phyloP scores from a whole-genome alignment of 257 asterid species.

The Cynanchum wilfordii region DNA sequence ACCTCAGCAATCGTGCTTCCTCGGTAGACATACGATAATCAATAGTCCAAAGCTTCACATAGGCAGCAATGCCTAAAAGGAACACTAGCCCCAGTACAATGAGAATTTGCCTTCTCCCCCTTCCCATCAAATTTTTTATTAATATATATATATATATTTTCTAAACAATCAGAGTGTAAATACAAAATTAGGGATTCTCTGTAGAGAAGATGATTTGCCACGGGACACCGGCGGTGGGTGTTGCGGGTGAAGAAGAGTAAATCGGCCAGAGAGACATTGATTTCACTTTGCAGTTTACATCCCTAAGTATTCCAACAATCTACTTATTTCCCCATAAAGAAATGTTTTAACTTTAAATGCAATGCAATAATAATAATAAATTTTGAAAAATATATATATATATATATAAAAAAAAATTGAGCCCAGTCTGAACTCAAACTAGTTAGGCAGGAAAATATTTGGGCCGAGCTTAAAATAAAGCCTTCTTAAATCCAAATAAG shows the following conservation, averaged over 20 bases:
- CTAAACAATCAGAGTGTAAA: background rate
- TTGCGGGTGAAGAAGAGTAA: no score
- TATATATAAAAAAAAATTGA: no score
- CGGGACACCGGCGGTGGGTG: no score
- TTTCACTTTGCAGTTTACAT: background rate
- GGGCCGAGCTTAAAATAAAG: no score
- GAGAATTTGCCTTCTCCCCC: constrained; percentile 41
- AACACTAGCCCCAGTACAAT: constrained; percentile 47
- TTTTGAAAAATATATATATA: no score
- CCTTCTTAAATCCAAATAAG: no score
- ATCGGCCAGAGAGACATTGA: background rate
- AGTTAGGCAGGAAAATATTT: no score
- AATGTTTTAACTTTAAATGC: background rate
- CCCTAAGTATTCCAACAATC: background rate
- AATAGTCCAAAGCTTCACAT: constrained; percentile 74
- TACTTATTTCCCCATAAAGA: background rate
- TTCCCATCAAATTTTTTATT: constrained; percentile 33
- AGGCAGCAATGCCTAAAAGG: constrained; percentile 59
- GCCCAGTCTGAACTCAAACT: no score
- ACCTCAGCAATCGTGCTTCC: constrained; percentile 70
- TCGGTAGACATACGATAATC: constrained; percentile 52
- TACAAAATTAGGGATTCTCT: background rate
- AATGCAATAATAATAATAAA: no score
- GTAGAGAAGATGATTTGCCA: background rate
- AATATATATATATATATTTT: no score